Base-by-base conservation (phyloP, 495 filamentous ascomycete species). In the Daldinia bambusicola region DNA sequence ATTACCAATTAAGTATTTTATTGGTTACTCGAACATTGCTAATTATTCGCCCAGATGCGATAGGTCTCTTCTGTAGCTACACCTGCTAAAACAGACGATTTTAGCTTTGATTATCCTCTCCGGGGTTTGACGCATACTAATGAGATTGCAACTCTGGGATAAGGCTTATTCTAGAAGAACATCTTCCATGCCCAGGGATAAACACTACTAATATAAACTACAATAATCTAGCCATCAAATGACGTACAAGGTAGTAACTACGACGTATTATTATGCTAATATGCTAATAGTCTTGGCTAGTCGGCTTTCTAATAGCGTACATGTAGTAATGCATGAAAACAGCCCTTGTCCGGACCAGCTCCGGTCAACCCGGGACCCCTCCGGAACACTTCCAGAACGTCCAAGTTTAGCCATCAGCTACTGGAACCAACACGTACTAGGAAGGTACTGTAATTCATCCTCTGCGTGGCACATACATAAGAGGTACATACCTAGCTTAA, bases 381-480 rank as follows among this genome's bases (percentile, higher is more conserved):
- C 66, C 61, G 68, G 68, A 56, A 51, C 10, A 30, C 31, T 67
- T 72, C 59, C 55, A 68, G 69, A 68, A 67, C 53, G 38, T 18
- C 50, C 26, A 53, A 53, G 30, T 32, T 13, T 14, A 26, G 50
- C 31, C 14, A 32, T 31, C 26, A 32, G 26, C 13, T 32, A 48
- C 43, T 4, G 5, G 18, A 6, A 53, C 50, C 50, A 53, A 53
- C 50, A 32, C 50, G 2, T 32, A 32, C 50, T 53, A 53, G 50
- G 50, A 31, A 31, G 50, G 50, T 32, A 53, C n/a, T 53, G 50
- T 32, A 53, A 32, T 53, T 5, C 50, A 32, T 53, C 26, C 50
- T 16, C 2, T 55, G 50, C 60, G 51, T 61, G 45, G 59, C 34
- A 52, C 59, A 31, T 18, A 37, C 48, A 59, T 30, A 1, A 40